Base-by-base conservation (phyloP, 768 basidiomycete genomes). In the Asterophora parasitica region DNA sequence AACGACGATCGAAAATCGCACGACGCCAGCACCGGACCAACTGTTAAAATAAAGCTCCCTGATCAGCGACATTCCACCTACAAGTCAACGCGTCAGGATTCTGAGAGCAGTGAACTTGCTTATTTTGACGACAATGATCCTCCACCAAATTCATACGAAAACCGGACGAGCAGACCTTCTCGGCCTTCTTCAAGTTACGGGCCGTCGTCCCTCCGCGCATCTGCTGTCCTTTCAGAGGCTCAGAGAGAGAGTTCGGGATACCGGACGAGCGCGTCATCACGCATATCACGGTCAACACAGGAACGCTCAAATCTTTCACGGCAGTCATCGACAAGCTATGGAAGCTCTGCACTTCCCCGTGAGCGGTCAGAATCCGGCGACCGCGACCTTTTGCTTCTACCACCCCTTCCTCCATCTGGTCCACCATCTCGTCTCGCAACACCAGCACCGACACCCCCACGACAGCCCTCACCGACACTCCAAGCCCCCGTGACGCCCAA, bases 1-100 rank as follows among this genome's bases (percentile, higher is more conserved):
- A 42, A 38, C 37, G 62, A 68, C 49, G 68, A 67, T 51, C 68
- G 61, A 39, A 65, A 57, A 28, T 59, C 67, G 36, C 70, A 71
- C 46, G 72, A 72, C 32, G 45, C 45, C 32, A 52, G 37, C 36
- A 42, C 57, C 43, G 57, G 65, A 28, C 65, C 68, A 50, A 61
- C 66, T 46, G 61, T 69, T 57, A 64, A 60, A 56, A 52, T 69
- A 41, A 59, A 62, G 33, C 61, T 61, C 33, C 60, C 65, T 35
- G 58, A 55, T 41, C 61, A 56, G 11, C 60, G 57, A n/a, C 54
- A 56, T 41, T 60, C 65, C 27, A 59, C 61, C 37, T 58, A 55
- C 44, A 56, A 51, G 23, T 20, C 58, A 23, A 57, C 23, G 3
- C 23, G 58, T 38, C 59, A 59, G 36, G 53, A 64, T 32, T 45